A percentile compares a stretch with the other conserved stretches of the same genome.
phyloP scores from a whole-genome alignment of 805 yeast genomes.

The Yamadazyma philogaea region DNA sequence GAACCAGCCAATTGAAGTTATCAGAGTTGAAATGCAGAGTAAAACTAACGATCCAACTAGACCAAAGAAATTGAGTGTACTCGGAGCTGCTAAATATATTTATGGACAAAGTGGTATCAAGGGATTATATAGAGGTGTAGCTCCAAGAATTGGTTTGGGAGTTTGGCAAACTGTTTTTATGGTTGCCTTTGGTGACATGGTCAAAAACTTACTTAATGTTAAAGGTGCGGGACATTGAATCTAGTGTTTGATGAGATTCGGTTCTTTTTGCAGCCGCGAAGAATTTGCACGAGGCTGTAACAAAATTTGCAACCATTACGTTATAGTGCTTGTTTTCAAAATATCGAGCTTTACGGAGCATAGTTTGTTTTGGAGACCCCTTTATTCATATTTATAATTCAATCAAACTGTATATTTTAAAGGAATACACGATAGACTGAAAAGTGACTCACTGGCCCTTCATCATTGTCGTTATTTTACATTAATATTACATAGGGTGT shows the following conservation, averaged over 20 bases:
- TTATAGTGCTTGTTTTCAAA: too few relatives aligned
- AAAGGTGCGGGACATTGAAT: conserved; percentile 38
- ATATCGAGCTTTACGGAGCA: too few relatives aligned
- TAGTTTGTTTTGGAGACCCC: too few relatives aligned
- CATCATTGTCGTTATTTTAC: not conserved
- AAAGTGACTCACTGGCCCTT: not conserved
- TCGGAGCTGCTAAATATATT: conserved; percentile 75
- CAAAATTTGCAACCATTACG: too few relatives aligned
- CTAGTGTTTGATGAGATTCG: not conserved
- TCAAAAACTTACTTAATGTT: conserved; percentile 40
- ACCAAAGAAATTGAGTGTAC: conserved; percentile 84
- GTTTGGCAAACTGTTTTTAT: conserved; percentile 98
- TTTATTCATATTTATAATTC: too few relatives aligned
- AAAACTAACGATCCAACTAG: conserved; percentile 92
- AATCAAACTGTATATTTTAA: too few relatives aligned
- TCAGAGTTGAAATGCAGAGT: conserved; percentile 97
- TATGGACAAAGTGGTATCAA: conserved; percentile 77
- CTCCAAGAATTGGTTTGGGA: conserved; percentile 95
- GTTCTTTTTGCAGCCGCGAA: conserved; percentile 5
- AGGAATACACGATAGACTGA: too few relatives aligned
- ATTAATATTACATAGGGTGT: not conserved
- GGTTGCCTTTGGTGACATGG: conserved; percentile 96
- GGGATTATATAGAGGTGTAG: conserved; percentile 93
- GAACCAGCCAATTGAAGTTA: conserved; percentile 99
- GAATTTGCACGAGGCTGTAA: too few relatives aligned